These are phyloP conservation scores for Osmanthus fragrans DNA, from an alignment of 257 asterid genomes.

Conservation along the genomic window DNA sequence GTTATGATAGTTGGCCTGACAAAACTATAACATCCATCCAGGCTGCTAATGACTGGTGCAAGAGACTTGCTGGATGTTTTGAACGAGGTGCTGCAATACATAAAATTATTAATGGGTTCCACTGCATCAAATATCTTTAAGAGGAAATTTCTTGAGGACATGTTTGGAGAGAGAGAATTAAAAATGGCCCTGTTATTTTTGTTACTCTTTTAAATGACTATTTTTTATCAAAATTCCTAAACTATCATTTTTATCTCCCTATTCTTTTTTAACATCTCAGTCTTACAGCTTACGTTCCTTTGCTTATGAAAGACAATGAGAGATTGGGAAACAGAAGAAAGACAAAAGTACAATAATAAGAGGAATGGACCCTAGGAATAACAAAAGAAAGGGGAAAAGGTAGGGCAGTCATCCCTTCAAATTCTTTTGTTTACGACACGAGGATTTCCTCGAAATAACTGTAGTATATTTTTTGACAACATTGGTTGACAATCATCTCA, in stretches of 20 bases:
- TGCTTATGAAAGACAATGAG: background rate
- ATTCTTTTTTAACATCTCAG: background rate
- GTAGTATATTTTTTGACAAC: too few species aligned
- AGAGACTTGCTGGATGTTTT: slow-evolving; percentile 26
- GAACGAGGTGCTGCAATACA: slow-evolving; percentile 24
- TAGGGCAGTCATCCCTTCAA: background rate
- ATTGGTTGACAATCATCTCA: too few species aligned
- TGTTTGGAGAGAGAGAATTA: background rate
- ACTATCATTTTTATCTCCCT: background rate
- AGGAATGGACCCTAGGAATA: background rate
- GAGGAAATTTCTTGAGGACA: background rate
- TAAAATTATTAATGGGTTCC: slow-evolving; percentile 22
- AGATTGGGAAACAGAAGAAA: background rate
- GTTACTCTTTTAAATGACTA: background rate
- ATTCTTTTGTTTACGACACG: background rate
- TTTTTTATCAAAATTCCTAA: background rate
- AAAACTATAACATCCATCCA: slow-evolving; percentile 19
- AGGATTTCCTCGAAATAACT: background rate
- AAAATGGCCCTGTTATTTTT: background rate
- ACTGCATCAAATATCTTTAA: background rate
- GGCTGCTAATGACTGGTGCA: slow-evolving; percentile 19
- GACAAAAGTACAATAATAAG: too few species aligned
- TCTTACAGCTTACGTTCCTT: background rate
- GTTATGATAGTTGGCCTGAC: slow-evolving; percentile 24
- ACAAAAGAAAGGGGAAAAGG: background rate